Percentiles rank a stretch among this genome's conserved stretches.
Evolutionary conservation across 2,329 filamentous ascomycete genomes (phyloP).

Genomic region (Rhynchosporium secalis): DNA sequence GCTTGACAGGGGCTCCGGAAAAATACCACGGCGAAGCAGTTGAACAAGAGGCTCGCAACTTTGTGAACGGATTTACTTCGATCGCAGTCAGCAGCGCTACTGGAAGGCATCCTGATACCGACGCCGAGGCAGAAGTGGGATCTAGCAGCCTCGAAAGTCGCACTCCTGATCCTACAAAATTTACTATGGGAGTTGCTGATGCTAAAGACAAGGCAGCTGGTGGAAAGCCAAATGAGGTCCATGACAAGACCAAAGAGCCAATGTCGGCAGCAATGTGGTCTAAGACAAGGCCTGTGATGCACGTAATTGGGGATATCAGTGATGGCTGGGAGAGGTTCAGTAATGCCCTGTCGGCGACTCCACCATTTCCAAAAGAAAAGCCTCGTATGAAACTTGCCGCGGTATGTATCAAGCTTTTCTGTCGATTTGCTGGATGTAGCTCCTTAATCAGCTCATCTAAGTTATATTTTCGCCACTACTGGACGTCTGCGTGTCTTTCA

Average conservation of each 20-base stretch:
- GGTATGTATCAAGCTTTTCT: slow-evolving; percentile 32
- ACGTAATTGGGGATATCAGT: slow-evolving; percentile 56
- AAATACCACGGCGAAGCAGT: slow-evolving; percentile 82
- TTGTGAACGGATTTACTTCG: slow-evolving; percentile 71
- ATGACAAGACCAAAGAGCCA: slow-evolving; percentile 78
- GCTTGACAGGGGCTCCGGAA: slow-evolving; percentile 78
- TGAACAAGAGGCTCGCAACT: slow-evolving; percentile 79
- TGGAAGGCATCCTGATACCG: slow-evolving; percentile 71
- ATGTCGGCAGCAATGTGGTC: slow-evolving; percentile 77
- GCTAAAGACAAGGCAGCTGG: slow-evolving; percentile 54
- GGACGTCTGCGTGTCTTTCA: no score
- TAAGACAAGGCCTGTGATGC: slow-evolving; percentile 74
- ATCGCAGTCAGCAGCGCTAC: slow-evolving; percentile 74
- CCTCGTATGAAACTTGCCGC: slow-evolving; percentile 55
- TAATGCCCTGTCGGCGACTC: slow-evolving; percentile 53
- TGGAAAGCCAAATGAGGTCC: slow-evolving; percentile 47
- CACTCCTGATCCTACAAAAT: slow-evolving; percentile 61
- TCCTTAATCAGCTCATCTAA: not conserved
- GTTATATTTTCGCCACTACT: not conserved
- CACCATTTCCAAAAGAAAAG: slow-evolving; percentile 57
- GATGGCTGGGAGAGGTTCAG: slow-evolving; percentile 65
- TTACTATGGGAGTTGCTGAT: slow-evolving; percentile 54
- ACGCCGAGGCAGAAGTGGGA: slow-evolving; percentile 44
- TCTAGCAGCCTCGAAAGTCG: slow-evolving; percentile 45
- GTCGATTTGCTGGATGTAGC: no score